phyloP scores from a whole-genome alignment of 148 eudicot species.

The Heliamphora exappendiculata region DNA sequence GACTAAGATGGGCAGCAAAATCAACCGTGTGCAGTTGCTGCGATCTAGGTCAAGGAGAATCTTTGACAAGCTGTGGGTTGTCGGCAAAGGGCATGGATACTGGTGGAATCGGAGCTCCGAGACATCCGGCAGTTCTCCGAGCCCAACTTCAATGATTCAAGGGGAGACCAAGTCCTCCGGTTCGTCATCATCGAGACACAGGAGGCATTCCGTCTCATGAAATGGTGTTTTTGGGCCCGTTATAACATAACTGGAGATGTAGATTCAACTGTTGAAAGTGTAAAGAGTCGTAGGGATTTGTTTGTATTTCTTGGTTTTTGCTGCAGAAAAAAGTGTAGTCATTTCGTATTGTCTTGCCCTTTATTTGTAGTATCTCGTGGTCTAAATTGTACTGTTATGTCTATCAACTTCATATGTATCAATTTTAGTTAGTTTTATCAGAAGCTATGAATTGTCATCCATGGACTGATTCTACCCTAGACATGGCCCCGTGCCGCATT shows the following conservation, averaged over 20 bases:
- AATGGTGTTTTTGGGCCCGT: background rate
- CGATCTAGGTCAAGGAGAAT: constrained; percentile 84
- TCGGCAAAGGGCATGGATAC: constrained; percentile 43
- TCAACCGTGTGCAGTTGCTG: constrained; percentile 50
- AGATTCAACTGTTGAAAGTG: background rate
- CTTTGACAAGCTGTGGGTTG: constrained; percentile 64
- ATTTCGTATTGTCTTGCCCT: too few species aligned
- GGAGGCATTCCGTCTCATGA: constrained; percentile 60
- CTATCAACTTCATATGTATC: too few species aligned
- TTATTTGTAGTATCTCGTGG: too few species aligned
- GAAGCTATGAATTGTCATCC: too few species aligned
- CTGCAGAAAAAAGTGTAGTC: background rate
- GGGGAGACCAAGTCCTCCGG: constrained; percentile 56
- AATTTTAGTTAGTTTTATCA: too few species aligned
- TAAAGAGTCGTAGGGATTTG: constrained; percentile 3
- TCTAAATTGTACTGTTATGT: too few species aligned
- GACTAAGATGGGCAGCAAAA: constrained; percentile 31
- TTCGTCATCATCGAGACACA: constrained; percentile 38
- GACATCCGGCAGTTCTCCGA: constrained; percentile 74
- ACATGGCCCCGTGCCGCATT: too few species aligned
- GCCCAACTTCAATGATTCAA: constrained; percentile 55
- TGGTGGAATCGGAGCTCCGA: constrained; percentile 74
- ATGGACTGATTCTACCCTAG: too few species aligned
- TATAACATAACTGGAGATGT: background rate
- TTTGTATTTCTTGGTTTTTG: background rate